Conservation (phyloP, 202 grass and related monocot species). For the Zoysia matrella region DNA sequence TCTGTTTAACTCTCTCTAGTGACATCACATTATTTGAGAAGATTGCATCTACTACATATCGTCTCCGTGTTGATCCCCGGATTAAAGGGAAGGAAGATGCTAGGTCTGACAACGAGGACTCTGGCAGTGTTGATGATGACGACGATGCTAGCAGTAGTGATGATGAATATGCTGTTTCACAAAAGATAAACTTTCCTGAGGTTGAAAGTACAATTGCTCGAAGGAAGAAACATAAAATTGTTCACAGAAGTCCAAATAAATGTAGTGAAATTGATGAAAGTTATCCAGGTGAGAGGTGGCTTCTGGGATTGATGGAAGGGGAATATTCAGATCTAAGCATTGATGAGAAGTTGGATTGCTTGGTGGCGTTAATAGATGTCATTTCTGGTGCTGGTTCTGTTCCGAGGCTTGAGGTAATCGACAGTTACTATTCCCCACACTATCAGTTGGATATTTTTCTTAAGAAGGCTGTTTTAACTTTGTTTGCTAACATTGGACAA, state of each 20-base stretch:
- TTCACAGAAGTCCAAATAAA: constrained; percentile 49
- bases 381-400: constrained; percentile 74
- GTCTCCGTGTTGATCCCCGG: constrained; percentile 88
- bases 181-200: constrained; percentile 54
- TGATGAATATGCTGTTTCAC: constrained; percentile 65
- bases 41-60: constrained; percentile 81
- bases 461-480: constrained; percentile 22
- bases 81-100: constrained; percentile 85
- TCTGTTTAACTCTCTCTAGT: constrained; percentile 84
- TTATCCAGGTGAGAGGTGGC: constrained; percentile 83
- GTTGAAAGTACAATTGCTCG: constrained; percentile 55
- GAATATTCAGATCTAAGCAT: constrained; percentile 91
- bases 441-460: constrained; percentile 18
- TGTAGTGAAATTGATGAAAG: constrained; percentile 97
- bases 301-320: constrained; percentile 96
- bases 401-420: constrained; percentile 82
- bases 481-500: constrained; percentile 21
- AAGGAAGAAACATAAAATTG: constrained; percentile 48
- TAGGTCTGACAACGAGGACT: constrained; percentile 79
- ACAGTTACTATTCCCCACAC: neutral
- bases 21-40: constrained; percentile 99
- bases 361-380: constrained; percentile 87
- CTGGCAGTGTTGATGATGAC: constrained; percentile 80
- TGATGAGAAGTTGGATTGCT: constrained; percentile 93
- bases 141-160: constrained; percentile 53